Evolutionary conservation across 108 stramenopile species (phyloP).

Genomic region (Nitzschia inconspicua): DNA sequence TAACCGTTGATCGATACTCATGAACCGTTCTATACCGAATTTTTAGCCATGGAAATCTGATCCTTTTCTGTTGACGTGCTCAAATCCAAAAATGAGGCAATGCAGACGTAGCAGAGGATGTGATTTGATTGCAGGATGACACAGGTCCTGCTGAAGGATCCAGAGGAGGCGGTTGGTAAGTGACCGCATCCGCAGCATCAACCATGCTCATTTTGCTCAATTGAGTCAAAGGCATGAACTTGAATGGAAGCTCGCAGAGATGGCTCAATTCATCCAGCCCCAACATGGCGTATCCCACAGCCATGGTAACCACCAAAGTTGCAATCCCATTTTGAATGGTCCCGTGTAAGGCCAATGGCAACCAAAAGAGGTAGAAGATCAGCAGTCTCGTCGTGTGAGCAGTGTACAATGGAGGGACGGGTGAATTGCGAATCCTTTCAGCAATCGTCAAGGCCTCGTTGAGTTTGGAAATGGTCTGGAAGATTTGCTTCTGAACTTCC

Average conservation of each 20-base stretch:
- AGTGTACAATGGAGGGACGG: slow-evolving; percentile 48
- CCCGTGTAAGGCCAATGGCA: slow-evolving; percentile 36
- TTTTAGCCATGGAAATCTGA: too few relatives aligned
- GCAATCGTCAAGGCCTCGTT: slow-evolving; percentile 27
- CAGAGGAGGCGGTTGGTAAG: background rate
- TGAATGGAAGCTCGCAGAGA: slow-evolving; percentile 51
- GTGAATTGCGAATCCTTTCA: slow-evolving; percentile 39
- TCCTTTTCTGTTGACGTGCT: too few relatives aligned
- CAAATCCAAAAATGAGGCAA: too few relatives aligned
- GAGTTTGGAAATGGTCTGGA: slow-evolving; percentile 28
- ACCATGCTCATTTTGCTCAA: slow-evolving; percentile 34
- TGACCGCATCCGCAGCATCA: slow-evolving; percentile 35
- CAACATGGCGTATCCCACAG: slow-evolving; percentile 51
- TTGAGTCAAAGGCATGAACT: slow-evolving; percentile 45
- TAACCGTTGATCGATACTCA: too few relatives aligned
- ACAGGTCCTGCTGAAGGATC: too few relatives aligned
- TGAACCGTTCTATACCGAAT: too few relatives aligned
- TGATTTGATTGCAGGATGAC: too few relatives aligned
- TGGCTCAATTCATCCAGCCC: slow-evolving; percentile 51
- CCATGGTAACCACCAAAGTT: slow-evolving; percentile 15
- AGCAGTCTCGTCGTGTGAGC: slow-evolving; percentile 37
- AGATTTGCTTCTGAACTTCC: slow-evolving; percentile 34
- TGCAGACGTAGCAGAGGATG: too few relatives aligned
- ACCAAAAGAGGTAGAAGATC: slow-evolving; percentile 37
- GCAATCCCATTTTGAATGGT: slow-evolving; percentile 19